Base-by-base conservation (phyloP, 805 yeast species). In the Wickerhamiella slavikovae region DNA sequence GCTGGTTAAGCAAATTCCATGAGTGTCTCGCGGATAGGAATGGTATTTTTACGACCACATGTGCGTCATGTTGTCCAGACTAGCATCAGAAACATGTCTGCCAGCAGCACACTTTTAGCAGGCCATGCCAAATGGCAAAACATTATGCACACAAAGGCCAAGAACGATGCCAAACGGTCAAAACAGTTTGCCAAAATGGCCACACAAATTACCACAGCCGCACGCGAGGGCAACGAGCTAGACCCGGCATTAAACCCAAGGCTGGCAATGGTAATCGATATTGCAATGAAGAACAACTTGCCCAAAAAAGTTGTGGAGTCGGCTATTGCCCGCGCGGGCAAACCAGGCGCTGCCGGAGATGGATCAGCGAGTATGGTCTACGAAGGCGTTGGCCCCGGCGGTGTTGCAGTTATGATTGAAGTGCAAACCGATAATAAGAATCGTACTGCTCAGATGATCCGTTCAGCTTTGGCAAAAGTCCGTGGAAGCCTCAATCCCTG, bases 41-140 rank as follows among this genome's bases (percentile, higher is more conserved):
- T n/a, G n/a, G n/a, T n/a, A n/a, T n/a, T n/a, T n/a, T n/a, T n/a
- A n/a, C n/a, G n/a, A n/a, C n/a, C n/a, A n/a, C n/a, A n/a, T n/a
- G n/a, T n/a, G n/a, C n/a, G n/a, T n/a, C n/a, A n/a, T n/a, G n/a
- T n/a, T n/a, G n/a, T n/a, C n/a, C n/a, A n/a, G 21, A 18, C 6
- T 18, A 7, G 21, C 21, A 18, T 6, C 21, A 6, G 21, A 7
- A 9, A 12, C 24, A 9, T 22, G 8, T 22, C 24, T 6, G 7
- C 12, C 14, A 8, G 14, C 14, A 5, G 7, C 14, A 5, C 35
- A 5, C 24, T 38, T 1, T 33, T 36, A n/a, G 70, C 80, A 0
- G 98, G 98, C 1, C 98, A 85, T 51, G 74, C 79, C 22, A 85
- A 83, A 52, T 85, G 98, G 98, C 78, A 91, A 25, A 79, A 77